Conservation (phyloP, 202 grass and related monocot genomes). For the Zoysia matrella region DNA sequence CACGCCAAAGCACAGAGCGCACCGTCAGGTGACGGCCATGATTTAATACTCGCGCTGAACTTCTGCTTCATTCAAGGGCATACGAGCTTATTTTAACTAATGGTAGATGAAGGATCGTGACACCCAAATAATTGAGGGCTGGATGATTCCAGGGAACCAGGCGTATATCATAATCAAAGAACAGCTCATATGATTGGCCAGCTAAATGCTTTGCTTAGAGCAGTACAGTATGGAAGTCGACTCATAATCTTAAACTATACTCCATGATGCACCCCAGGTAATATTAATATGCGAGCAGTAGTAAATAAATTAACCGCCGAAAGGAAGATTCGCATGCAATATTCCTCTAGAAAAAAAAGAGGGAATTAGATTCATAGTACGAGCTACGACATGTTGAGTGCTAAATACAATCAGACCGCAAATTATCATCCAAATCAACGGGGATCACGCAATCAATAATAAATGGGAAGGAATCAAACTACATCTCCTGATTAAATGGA, state of each 20-base stretch:
- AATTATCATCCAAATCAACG: not conserved
- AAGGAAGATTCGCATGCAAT: constrained; percentile 45
- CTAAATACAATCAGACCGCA: constrained; percentile 3
- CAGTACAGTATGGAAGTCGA: constrained; percentile 17
- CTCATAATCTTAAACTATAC: constrained; percentile 31
- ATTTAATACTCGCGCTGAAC: not conserved
- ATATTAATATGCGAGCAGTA: not conserved
- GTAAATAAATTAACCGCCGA: constrained; percentile 16
- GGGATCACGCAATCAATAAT: not conserved
- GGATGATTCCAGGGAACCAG: constrained; percentile 3
- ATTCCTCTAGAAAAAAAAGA: constrained; percentile 25
- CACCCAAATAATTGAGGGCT: constrained; percentile 11
- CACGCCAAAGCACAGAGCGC: not conserved
- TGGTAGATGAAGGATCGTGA: constrained; percentile 27
- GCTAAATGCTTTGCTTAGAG: constrained; percentile 9
- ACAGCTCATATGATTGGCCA: constrained; percentile 52
- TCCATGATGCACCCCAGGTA: not conserved
- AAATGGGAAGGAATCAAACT: not conserved
- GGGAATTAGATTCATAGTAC: constrained; percentile 47
- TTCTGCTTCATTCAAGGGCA: not conserved
- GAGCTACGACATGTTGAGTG: constrained; percentile 1
- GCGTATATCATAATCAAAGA: constrained; percentile 29
- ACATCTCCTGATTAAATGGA: not conserved
- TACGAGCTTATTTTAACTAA: not conserved
- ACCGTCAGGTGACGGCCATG: constrained; percentile 14